Base-by-base conservation (phyloP, 225 moss, liverwort and hornwort species). In the Asterella californica region DNA sequence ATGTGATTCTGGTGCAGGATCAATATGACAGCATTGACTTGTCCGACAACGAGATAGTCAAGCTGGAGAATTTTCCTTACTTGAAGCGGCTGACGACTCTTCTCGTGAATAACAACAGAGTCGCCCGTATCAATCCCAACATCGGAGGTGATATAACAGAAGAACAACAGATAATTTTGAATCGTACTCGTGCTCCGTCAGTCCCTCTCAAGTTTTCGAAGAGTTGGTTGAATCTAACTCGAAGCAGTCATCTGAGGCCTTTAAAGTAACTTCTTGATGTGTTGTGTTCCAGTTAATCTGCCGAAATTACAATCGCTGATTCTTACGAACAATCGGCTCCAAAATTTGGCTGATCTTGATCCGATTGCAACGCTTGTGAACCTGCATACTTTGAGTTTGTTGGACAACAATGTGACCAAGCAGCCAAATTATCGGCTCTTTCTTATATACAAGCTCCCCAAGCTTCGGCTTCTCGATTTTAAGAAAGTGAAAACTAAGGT, bases 31-130 rank as follows among this genome's bases (percentile, higher is more conserved):
- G 95, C 87, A 90, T 99, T 84, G 99, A 99, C 84, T 66, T 99
- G 73, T 99, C 99, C 64, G 99, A 99, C 81, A 99, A 99, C 80
- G 99, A 99, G 87, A 95, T 99, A 70, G 99, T 99, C 85, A 99
- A 99, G 90, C 86, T 99, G 53, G 99, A 99, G 76, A 90, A 92
- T 61, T 95, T 99, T 81, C 99, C 99, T 11, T 90, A 91, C 77
- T 83, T 99, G 81, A 95, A 95, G 87, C 99, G 99, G 47, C 88
- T 99, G 81, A 93, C 93, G 17, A 93, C 99, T 45, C 92, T 99
- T 82, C 93, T 99, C 36, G 93, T 90, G 82, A 99, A 93, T 86
- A 99, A 99, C 86, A 99, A 99, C 88, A 90, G 99, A 91, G 92
- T 99, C 84, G 92, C 94, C 22, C 92, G 99, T 61, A 85, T 99